A percentile compares a stretch with the other conserved stretches of the same genome.
Conservation (phyloP, 2,329 filamentous ascomycete genomes). For the Neopestalotiopsis clavispora region DNA sequence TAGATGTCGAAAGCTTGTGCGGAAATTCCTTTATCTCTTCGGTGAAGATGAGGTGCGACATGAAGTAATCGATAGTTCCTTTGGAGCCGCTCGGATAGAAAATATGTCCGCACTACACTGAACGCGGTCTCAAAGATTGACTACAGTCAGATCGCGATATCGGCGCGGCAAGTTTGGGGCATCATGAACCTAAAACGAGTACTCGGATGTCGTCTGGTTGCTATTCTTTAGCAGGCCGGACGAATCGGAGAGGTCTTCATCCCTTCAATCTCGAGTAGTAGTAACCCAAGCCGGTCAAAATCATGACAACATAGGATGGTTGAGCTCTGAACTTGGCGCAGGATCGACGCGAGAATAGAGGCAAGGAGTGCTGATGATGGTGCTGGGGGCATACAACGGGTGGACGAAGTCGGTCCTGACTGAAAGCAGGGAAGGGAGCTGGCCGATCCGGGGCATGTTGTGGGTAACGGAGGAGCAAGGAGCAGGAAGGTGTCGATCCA, state of each 20-base stretch:
- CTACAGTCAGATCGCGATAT: slow-evolving; percentile 48
- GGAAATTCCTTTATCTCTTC: slow-evolving; percentile 68
- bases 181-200: slow-evolving; percentile 50
- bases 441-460: no score
- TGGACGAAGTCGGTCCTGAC: no score
- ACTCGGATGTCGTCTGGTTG: slow-evolving; percentile 59
- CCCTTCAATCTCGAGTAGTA: slow-evolving; percentile 60
- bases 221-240: slow-evolving; percentile 54
- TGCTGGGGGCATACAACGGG: no score
- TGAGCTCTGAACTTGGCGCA: slow-evolving; percentile 61
- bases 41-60: slow-evolving; percentile 63
- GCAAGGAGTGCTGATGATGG: no score
- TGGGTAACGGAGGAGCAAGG: no score
- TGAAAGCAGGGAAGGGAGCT: no score
- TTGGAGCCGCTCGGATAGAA: slow-evolving; percentile 57
- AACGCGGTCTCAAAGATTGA: slow-evolving; percentile 63
- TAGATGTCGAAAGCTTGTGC: slow-evolving; percentile 66
- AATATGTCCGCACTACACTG: slow-evolving; percentile 58
- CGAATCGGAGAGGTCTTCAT: slow-evolving; percentile 52
- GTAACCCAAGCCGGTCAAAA: slow-evolving; percentile 59
- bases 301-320: slow-evolving; percentile 62
- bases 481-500: no score
- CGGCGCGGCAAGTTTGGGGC: slow-evolving; percentile 35
- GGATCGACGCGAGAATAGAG: no score
- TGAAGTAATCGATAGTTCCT: slow-evolving; percentile 65